Base-by-base conservation (phyloP, 768 basidiomycete species). In the Stropharia rugosoannulata region DNA sequence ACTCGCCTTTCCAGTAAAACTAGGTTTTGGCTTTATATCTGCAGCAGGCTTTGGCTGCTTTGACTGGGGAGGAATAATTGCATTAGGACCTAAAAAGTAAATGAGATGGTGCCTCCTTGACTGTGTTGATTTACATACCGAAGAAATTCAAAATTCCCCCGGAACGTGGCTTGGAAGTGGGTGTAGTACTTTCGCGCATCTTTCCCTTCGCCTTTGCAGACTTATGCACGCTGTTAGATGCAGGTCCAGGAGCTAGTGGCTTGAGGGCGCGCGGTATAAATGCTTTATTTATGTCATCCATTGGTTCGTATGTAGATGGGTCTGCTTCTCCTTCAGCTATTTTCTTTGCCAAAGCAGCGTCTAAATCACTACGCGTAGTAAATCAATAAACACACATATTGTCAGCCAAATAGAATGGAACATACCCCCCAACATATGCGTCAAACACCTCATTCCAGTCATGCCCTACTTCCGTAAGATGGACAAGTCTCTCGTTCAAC, bases 221-320 rank as follows among this genome's bases (percentile, higher is more conserved):
- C 27, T 63, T 57, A 46, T 41, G 62, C 19, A 60, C 58, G 9
- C 60, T 64, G 32, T 67, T 69, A 5, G 61, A 53, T 7, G 66
- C 55, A 8, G 63, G 29, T 32, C 29, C 29, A 32, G 29, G 52
- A 2, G 65, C 61, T 53, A 70, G 64, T 41, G 75, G 64, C 65
- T 80, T 86, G 57, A 80, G 69, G 3, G 71, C 67, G 57, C 79
- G 70, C 51, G 90, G 89, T 42, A 72, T 64, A 66, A 80, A 90
- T 8, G 66, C 63, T 12, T 89, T 85, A 64, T 90, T 85, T 70
- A 93, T 92, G 66, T 97, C 95, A 27, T 77, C 69, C 78, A 96
- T 92, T 2, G 86, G 81, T 44, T 80, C 62, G 39, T 80, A 76
- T 27, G 85, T 84, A 25, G 85, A 75, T 5, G 94, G 94, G 68